Base-by-base conservation (phyloP, 2,329 filamentous ascomycete genomes). In the Lachnellula cervina region DNA sequence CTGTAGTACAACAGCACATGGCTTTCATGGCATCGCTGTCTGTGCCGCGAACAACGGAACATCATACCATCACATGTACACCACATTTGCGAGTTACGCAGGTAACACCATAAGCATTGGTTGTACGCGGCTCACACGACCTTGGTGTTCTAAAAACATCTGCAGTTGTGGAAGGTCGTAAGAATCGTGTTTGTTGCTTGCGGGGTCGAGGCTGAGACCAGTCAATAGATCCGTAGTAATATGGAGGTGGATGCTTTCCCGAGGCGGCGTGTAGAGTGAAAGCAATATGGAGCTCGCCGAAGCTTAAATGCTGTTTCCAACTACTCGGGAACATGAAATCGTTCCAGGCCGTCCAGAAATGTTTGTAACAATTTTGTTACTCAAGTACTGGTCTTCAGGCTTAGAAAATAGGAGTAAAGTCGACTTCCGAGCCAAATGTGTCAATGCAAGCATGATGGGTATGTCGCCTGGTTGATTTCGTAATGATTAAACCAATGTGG, bases 141-240 rank as follows among this genome's bases (percentile, higher is more conserved):
- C 28, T 46, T 44, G 49, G 46, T 58, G 56, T 13, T 34, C 28
- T 17, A 32, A 51, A 46, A 21, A 43, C 44, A 49, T 45, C 47
- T 42, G 49, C 45, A 28, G 50, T 53, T 55, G 14, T 58, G 46
- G 46, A 55, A 50, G 56, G 52, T 48, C 11, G 38, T 19, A 52
- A 11, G 46, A 23, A n/a, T 11, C 21, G 13, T 21, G 28, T 32
- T 4, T 32, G 9, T 32, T 11, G 28, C 9, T 9, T 57, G 55
- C 52, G 56, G 56, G 56, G 52, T 52, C 52, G 43, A 37, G 34
- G 17, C 51, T 43, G 35, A 21, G 13, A 32, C 37, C 37, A 25
- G 11, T 44, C 19, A 11, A 5, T 17, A 19, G 21, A 17, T 23
- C 5, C 19, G 19, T 13, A 25, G 42, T 16, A 17, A 13, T 19